These are phyloP conservation scores for Eucalyptus regnans DNA, from an alignment of 345 rosid genomes.

Conservation along the genomic window DNA sequence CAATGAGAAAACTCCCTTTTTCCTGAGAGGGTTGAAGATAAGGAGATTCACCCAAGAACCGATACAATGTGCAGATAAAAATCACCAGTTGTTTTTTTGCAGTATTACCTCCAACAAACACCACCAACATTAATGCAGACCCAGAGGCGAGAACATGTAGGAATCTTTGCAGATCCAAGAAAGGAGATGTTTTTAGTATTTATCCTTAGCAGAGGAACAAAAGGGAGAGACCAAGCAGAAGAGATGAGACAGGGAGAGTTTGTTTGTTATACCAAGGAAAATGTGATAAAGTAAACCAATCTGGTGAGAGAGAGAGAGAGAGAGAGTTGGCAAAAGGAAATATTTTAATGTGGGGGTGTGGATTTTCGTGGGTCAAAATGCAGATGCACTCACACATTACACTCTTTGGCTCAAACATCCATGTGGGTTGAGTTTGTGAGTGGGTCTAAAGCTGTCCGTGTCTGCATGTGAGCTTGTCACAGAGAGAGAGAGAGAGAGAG, in stretches of 20 bases:
- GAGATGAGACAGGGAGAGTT: background rate
- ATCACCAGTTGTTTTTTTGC: background rate
- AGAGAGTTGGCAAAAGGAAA: background rate
- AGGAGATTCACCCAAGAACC: background rate
- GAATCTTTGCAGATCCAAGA: slow-evolving; percentile 52
- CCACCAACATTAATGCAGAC: background rate
- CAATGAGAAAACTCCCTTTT: background rate
- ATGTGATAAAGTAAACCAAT: background rate
- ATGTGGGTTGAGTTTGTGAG: slow-evolving; percentile 48
- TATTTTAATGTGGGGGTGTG: background rate
- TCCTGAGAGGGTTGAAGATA: background rate
- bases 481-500: background rate
- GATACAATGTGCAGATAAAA: background rate
- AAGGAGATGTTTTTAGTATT: slow-evolving; percentile 21
- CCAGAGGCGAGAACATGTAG: slow-evolving; percentile 1
- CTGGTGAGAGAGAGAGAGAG: background rate
- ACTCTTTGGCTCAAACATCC: slow-evolving; percentile 7
- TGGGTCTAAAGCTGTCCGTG: slow-evolving; percentile 51
- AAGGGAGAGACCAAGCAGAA: background rate
- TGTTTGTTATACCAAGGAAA: background rate
- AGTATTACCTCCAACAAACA: background rate
- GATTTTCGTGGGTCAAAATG: slow-evolving; percentile 18
- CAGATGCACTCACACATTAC: background rate
- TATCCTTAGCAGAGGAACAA: background rate
- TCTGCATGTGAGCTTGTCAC: slow-evolving; percentile 56